Evolutionary conservation across 2,329 filamentous ascomycete genomes (phyloP).

Genomic region (Corynespora cassiicola): DNA sequence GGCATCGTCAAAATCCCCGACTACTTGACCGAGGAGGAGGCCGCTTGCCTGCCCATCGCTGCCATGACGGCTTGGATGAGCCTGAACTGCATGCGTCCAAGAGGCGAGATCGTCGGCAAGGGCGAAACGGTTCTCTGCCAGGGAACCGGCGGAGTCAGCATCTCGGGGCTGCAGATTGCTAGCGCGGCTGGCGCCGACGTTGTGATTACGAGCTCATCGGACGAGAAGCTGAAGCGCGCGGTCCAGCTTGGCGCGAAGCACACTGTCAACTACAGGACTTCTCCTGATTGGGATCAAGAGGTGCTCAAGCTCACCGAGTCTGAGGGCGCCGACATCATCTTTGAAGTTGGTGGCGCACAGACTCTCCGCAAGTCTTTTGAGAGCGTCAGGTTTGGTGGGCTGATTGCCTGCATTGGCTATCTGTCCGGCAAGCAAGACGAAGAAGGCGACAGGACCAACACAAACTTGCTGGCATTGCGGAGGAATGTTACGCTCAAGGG

Average conservation of each 20-base stretch:
- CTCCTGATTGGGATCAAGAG: slow-evolving; percentile 65
- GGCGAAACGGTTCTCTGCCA: slow-evolving; percentile 48
- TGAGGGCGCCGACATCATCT: slow-evolving; percentile 55
- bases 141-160: slow-evolving; percentile 53
- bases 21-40: slow-evolving; percentile 66
- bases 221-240: slow-evolving; percentile 61
- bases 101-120: slow-evolving; percentile 57
- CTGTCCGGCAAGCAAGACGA: slow-evolving; percentile 62
- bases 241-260: slow-evolving; percentile 64
- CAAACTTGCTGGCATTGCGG: slow-evolving; percentile 63
- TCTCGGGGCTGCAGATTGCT: slow-evolving; percentile 50
- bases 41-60: slow-evolving; percentile 66
- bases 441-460: slow-evolving; percentile 61
- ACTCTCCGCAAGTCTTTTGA: slow-evolving; percentile 56
- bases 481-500: slow-evolving; percentile 63
- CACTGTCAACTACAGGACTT: slow-evolving; percentile 67
- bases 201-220: slow-evolving; percentile 66
- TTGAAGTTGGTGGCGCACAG: slow-evolving; percentile 59
- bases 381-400: slow-evolving; percentile 49
- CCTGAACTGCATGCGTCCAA: slow-evolving; percentile 65
- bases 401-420: slow-evolving; percentile 52
- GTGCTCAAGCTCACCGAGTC: slow-evolving; percentile 56
- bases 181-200: slow-evolving; percentile 52
- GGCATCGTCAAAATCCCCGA: slow-evolving; percentile 63
- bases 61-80: slow-evolving; percentile 71